phyloP scores from a whole-genome alignment of 805 yeast species.

The Candida insectorum region DNA sequence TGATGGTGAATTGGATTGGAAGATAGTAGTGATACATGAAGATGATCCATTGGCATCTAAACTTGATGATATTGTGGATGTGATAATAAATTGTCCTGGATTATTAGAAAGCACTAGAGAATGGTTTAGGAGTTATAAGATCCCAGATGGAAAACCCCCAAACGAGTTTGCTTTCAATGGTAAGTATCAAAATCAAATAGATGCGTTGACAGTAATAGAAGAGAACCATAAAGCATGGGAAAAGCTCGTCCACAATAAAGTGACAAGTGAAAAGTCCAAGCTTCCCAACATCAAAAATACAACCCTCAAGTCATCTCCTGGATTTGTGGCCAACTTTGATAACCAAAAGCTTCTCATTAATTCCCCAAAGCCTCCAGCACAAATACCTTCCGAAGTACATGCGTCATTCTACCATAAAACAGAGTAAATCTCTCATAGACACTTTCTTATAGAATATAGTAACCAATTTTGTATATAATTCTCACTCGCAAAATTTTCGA shows the following conservation, averaged over 20 bases:
- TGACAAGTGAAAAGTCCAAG: slow-evolving; percentile 19
- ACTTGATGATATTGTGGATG: slow-evolving; percentile 87
- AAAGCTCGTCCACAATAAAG: slow-evolving; percentile 62
- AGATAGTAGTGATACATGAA: slow-evolving; percentile 78
- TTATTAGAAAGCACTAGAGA: slow-evolving; percentile 89
- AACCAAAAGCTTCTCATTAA: background rate
- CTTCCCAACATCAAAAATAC: slow-evolving; percentile 37
- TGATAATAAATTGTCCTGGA: slow-evolving; percentile 86
- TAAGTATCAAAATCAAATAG: slow-evolving; percentile 80
- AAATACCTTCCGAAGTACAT: slow-evolving; percentile 8
- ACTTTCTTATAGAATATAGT: background rate
- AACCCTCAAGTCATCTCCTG: slow-evolving; percentile 29
- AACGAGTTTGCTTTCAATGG: slow-evolving; percentile 97
- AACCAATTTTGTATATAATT: too few species aligned
- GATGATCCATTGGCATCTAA: slow-evolving; percentile 87
- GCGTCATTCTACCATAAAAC: slow-evolving; percentile 2
- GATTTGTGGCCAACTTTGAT: slow-evolving; percentile 17
- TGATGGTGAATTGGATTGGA: slow-evolving; percentile 90
- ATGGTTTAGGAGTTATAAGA: slow-evolving; percentile 98
- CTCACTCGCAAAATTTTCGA: too few species aligned
- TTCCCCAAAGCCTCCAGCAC: background rate
- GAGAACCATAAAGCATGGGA: slow-evolving; percentile 88
- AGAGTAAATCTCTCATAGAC: background rate
- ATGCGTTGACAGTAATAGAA: slow-evolving; percentile 78
- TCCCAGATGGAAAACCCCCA: slow-evolving; percentile 97